A percentile compares a stretch with the other conserved stretches of the same genome.
phyloP scores from a whole-genome alignment of 345 rosid genomes.

The Heritiera fomes region DNA sequence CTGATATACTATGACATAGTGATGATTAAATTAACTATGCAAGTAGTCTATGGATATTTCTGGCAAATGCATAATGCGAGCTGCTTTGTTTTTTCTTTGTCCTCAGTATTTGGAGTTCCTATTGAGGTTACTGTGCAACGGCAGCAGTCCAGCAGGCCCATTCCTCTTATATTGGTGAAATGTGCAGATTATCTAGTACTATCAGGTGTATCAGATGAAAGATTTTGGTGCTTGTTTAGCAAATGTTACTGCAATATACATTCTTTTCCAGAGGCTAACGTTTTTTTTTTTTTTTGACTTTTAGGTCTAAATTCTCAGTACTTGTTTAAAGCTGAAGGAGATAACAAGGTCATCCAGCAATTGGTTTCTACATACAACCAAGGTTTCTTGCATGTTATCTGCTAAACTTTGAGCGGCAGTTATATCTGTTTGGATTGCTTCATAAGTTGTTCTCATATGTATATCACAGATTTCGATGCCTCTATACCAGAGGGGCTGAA shows the following conservation, averaged over 20 bases:
- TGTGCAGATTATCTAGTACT: constrained; percentile 82
- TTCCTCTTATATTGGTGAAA: constrained; percentile 66
- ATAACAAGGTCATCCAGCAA: constrained; percentile 67
- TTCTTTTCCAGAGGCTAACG: background rate
- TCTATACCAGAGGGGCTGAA: constrained; percentile 74
- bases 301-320: constrained; percentile 66
- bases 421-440: constrained; percentile 6
- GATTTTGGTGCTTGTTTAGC: background rate
- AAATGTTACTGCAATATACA: background rate
- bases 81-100: constrained; percentile 14
- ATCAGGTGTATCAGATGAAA: constrained; percentile 55
- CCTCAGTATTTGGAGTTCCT: constrained; percentile 87
- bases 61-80: background rate
- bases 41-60: background rate
- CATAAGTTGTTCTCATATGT: constrained; percentile 17
- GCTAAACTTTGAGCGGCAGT: background rate
- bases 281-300: constrained; percentile 7
- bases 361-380: constrained; percentile 74
- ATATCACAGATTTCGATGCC: constrained; percentile 60
- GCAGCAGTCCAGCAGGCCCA: constrained; percentile 61
- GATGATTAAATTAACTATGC: background rate
- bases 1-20: background rate
- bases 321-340: constrained; percentile 85
- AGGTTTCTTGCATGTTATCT: constrained; percentile 46
- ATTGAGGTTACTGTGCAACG: constrained; percentile 74